Conservation (phyloP, 176 grass and related monocot genomes). For the Avena eriantha region DNA sequence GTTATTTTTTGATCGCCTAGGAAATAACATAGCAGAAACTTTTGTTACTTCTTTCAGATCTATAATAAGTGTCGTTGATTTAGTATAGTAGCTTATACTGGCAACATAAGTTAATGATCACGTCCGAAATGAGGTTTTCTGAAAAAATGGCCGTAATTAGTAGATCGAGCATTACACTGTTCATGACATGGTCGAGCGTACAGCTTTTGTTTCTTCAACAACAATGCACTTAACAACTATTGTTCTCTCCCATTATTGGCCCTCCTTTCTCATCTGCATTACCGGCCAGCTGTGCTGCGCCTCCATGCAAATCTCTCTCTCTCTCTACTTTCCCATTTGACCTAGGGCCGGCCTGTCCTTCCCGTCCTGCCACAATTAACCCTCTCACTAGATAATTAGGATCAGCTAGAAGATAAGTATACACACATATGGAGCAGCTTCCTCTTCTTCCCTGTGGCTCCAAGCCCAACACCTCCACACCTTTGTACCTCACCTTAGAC, state of each 20-base stretch:
- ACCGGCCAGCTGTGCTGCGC: constrained; percentile 33
- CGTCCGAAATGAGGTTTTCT: neutral
- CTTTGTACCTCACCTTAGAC: constrained; percentile 46
- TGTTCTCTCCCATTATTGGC: constrained; percentile 47
- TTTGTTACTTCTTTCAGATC: neutral
- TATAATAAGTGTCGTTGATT: too few relatives aligned
- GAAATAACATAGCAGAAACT: neutral
- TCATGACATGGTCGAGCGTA: constrained; percentile 4
- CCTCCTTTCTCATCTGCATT: constrained; percentile 41
- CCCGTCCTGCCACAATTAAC: constrained; percentile 27
- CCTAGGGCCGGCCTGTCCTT: constrained; percentile 38
- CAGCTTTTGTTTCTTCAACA: constrained; percentile 21
- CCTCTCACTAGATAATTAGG: constrained; percentile 40
- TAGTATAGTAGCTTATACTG: neutral
- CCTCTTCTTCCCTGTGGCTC: constrained; percentile 53
- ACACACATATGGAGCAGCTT: constrained; percentile 56
- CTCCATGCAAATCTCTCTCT: constrained; percentile 15
- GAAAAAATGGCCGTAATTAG: neutral
- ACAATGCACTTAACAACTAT: constrained; percentile 42
- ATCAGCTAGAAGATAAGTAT: constrained; percentile 39
- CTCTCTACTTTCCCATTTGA: neutral
- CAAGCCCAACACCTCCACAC: constrained; percentile 41
- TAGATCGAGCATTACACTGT: neutral
- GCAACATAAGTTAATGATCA: neutral
- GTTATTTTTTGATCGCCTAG: neutral